These are phyloP conservation scores for Metahyphopichia silvanorum DNA, from an alignment of 805 yeast genomes.

Conservation along the genomic window DNA sequence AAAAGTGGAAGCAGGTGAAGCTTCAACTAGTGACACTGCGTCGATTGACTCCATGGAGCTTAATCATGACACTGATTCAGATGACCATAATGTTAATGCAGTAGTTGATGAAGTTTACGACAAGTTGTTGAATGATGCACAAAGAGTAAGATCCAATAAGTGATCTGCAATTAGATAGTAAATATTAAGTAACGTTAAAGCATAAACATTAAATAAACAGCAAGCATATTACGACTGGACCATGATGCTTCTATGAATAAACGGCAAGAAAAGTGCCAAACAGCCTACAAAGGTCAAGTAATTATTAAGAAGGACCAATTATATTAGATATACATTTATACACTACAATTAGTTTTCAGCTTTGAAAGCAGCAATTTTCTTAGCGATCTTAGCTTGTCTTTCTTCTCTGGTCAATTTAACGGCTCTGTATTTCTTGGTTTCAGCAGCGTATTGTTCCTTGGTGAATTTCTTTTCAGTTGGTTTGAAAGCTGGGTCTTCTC, in stretches of 20 bases:
- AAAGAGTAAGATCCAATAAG: slow-evolving; percentile 56
- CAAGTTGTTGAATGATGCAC: slow-evolving; percentile 64
- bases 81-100: slow-evolving; percentile 20
- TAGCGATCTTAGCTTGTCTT: slow-evolving; percentile 84
- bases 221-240: neutral
- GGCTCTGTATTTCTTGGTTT: slow-evolving; percentile 88
- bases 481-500: slow-evolving; percentile 92
- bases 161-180: slow-evolving; percentile 5
- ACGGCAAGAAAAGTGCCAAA: neutral
- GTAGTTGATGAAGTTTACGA: slow-evolving; percentile 75
- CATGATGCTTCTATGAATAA: neutral
- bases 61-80: slow-evolving; percentile 4
- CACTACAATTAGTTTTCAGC: slow-evolving; percentile 44
- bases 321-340: too few species aligned
- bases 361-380: slow-evolving; percentile 91
- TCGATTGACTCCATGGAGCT: slow-evolving; percentile 28
- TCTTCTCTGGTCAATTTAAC: slow-evolving; percentile 86
- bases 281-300: too few species aligned
- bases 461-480: slow-evolving; percentile 89
- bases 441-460: slow-evolving; percentile 98
- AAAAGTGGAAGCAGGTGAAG: neutral
- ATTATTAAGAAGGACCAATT: too few species aligned
- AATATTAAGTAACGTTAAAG: neutral
- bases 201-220: neutral
- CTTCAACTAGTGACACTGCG: slow-evolving; percentile 1